phyloP scores from a whole-genome alignment of 1,139 yeast genomes.

The Taphrina wiesneri region DNA sequence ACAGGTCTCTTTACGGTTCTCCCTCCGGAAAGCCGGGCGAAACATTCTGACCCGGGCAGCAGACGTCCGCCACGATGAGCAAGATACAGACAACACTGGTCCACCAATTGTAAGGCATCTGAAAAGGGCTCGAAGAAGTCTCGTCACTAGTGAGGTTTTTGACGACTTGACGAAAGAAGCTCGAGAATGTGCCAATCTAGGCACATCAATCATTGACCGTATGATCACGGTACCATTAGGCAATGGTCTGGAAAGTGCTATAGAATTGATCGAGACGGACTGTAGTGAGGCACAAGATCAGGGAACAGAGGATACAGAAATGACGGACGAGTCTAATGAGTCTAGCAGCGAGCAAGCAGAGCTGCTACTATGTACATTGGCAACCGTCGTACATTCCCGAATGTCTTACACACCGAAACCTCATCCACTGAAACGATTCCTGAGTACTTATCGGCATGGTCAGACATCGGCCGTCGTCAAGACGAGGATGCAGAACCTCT shows the following conservation, averaged over 20 bases:
- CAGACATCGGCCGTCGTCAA: not conserved
- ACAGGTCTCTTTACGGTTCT: not conserved
- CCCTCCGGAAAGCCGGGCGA: not conserved
- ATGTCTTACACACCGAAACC: not conserved
- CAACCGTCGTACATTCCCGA: conserved; percentile 5
- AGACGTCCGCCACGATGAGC: not conserved
- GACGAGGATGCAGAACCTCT: not conserved
- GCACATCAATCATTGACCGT: not conserved
- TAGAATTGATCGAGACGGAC: not conserved
- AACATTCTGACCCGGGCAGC: not conserved
- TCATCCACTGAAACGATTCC: conserved; percentile 4
- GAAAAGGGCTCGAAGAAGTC: not conserved
- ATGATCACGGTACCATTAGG: not conserved
- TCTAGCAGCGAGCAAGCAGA: not conserved
- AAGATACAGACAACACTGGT: not conserved
- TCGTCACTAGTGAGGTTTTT: not conserved
- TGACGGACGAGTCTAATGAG: not conserved
- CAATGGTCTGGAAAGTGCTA: not conserved
- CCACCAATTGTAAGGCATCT: not conserved
- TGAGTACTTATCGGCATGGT: conserved; percentile 7
- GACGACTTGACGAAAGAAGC: conserved; percentile 8
- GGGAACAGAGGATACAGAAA: not conserved
- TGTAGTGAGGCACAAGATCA: not conserved
- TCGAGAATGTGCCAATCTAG: conserved; percentile 5
- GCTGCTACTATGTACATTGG: not conserved